phyloP scores from a whole-genome alignment of 345 rosid species.

The Barbarea vulgaris region DNA sequence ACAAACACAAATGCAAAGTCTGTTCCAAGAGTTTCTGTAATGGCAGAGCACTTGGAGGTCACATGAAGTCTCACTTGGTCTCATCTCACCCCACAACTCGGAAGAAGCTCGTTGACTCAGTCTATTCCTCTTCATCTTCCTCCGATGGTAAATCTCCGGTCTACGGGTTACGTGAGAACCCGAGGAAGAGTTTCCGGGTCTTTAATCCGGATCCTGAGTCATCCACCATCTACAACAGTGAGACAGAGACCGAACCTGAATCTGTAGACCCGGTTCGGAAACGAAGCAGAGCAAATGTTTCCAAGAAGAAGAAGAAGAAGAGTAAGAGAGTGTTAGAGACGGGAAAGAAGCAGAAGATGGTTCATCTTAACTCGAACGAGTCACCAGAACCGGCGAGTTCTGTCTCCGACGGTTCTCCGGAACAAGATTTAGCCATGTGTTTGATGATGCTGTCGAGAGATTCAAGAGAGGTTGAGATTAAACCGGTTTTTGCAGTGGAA shows the following conservation, averaged over 20 bases:
- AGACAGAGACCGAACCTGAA: constrained; percentile 74
- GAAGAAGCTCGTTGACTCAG: constrained; percentile 34
- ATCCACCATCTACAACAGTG: constrained; percentile 56
- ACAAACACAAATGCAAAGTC: constrained; percentile 70
- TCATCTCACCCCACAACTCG: constrained; percentile 41
- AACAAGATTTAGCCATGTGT: constrained; percentile 84
- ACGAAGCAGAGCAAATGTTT: constrained; percentile 42
- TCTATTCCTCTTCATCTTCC: constrained; percentile 58
- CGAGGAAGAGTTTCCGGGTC: constrained; percentile 63
- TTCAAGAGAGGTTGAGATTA: constrained; percentile 48
- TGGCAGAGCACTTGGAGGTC: constrained; percentile 95
- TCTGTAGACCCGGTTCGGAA: constrained; percentile 63
- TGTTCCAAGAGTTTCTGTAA: constrained; percentile 74
- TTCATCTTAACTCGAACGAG: constrained; percentile 32
- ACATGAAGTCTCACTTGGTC: constrained; percentile 92
- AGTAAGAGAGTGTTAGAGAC: constrained; percentile 7
- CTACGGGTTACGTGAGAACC: constrained; percentile 74
- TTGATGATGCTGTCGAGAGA: constrained; percentile 96
- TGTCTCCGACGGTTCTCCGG: constrained; percentile 68
- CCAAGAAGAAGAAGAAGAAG: constrained; percentile 31
- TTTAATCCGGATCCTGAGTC: constrained; percentile 67
- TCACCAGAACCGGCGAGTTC: constrained; percentile 88
- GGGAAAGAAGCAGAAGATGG: constrained; percentile 30
- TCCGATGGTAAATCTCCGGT: constrained; percentile 48
- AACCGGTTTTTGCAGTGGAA: constrained; percentile 34